These are phyloP conservation scores for Wickerhamiella brachini DNA, from an alignment of 805 yeast species.

Conservation along the genomic window DNA sequence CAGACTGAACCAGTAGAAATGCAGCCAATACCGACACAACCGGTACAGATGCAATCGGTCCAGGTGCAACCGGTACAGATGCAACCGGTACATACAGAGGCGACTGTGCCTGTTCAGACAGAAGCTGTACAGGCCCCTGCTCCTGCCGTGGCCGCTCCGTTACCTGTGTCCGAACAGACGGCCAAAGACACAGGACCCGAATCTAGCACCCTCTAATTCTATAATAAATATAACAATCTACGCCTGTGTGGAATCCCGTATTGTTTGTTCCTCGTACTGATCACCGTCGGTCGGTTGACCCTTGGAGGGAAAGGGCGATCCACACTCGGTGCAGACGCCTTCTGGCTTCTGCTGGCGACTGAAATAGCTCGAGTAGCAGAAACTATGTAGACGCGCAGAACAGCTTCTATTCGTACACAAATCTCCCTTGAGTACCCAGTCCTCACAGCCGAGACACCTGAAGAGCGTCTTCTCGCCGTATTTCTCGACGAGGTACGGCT, in stretches of 20 bases:
- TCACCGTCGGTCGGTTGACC: neutral
- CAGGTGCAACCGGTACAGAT: no score
- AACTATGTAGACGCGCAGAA: constrained; percentile 9
- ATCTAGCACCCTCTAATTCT: no score
- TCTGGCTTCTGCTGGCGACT: neutral
- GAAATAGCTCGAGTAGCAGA: constrained; percentile 12
- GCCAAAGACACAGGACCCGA: no score
- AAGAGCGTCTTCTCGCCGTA: constrained; percentile 8
- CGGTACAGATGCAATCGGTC: no score
- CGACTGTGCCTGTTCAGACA: no score
- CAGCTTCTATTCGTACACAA: constrained; percentile 10
- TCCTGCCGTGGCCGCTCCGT: no score
- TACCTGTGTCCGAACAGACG: no score
- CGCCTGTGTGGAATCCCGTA: neutral
- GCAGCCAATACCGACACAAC: no score
- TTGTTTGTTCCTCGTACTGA: neutral
- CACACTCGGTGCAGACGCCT: constrained; percentile 10
- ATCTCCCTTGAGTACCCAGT: constrained; percentile 10
- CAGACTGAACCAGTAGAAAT: no score
- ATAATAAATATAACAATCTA: no score
- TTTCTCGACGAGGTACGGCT: constrained; percentile 6
- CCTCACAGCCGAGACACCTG: constrained; percentile 11
- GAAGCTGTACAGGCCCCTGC: no score
- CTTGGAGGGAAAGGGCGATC: neutral
- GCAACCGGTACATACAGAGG: no score